Evolutionary conservation across 179 eudicot genomes (phyloP), one percentile per base, ranked within the genome.

Genomic region (Gypsophila paniculata): DNA sequence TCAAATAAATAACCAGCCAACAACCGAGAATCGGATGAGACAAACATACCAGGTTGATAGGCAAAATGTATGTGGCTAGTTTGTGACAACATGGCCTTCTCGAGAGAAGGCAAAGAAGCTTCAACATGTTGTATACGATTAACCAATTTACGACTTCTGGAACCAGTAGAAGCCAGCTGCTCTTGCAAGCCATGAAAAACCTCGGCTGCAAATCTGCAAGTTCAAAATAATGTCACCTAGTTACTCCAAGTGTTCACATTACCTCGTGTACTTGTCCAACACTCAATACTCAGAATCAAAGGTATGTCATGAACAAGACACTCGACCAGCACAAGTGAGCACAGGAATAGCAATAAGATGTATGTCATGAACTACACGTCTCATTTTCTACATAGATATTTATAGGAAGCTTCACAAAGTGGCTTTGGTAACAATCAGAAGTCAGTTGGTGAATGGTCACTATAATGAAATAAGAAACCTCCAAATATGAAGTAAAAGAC

Each of bases 131-230:
- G 85, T 61, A 90, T 85, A 69, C 99, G 98, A 61, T 68, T 82
- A 85, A 85, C 81, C 86, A 95, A 66, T 74, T 90, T 92, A 63
- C 84, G 92, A 84, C 93, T 95, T 86, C 99, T 88, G 34, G 96
- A 84, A 78, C 90, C 77, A 74, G 99, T 87, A 65, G 78, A 76
- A 59, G 83, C 86, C 55, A 90, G 87, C 80, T 95, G 90, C 77
- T 90, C 99, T 78, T 95, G 99, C 79, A 95, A 75, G 48, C 93
- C 93, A 81, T 95, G 99, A 76, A 92, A 95, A 64, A 90, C 83
- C 75, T 95, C 99, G 61, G 91, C 93, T 23, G 99, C 98, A 82
- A 95, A 95, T 72, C 98, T 95, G 72, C 57, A 75, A n/a, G 58
- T 69, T 38, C 34, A 79, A 68, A 61, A 19, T 42, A 69, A 72